phyloP scores from a whole-genome alignment of 2,329 filamentous ascomycete genomes.

The Harringtonia aguacate region DNA sequence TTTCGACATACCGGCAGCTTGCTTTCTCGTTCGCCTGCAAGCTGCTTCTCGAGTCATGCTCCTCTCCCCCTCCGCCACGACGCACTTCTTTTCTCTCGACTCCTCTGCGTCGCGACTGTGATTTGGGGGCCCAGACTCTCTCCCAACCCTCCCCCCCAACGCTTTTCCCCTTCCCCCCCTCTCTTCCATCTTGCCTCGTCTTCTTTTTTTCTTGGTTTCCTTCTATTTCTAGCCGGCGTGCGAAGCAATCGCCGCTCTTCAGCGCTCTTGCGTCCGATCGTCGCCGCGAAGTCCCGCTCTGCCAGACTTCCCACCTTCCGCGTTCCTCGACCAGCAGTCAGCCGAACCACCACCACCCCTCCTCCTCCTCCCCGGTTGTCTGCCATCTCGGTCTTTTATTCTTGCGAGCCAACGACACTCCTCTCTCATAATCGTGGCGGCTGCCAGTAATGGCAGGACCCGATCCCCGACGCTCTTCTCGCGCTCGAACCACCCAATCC shows the following conservation, averaged over 20 bases:
- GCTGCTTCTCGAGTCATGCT: slow-evolving; percentile 3
- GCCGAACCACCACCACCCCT: too few relatives aligned
- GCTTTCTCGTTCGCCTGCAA: background rate
- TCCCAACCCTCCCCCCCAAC: background rate
- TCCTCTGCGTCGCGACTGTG: background rate
- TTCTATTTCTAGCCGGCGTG: background rate
- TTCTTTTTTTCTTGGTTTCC: background rate
- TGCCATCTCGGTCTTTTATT: slow-evolving; percentile 1
- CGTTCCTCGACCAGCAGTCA: too few relatives aligned
- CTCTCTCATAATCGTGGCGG: slow-evolving; percentile 13
- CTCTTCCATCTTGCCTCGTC: background rate
- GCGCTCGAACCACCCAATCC: slow-evolving; percentile 71
- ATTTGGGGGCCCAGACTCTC: background rate
- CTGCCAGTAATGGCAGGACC: slow-evolving; percentile 46
- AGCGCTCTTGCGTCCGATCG: too few relatives aligned
- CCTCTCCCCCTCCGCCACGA: background rate
- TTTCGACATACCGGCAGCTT: background rate
- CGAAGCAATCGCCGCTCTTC: too few relatives aligned
- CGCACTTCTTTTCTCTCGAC: background rate
- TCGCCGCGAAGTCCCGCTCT: too few relatives aligned
- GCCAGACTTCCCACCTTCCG: too few relatives aligned
- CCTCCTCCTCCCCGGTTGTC: slow-evolving; percentile 14
- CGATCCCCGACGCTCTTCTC: slow-evolving; percentile 79
- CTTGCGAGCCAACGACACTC: background rate
- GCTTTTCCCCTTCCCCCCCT: background rate